These are phyloP conservation scores for Cinnamomum chago DNA, from an alignment of 164 flowering plant species.

Conservation along the genomic window DNA sequence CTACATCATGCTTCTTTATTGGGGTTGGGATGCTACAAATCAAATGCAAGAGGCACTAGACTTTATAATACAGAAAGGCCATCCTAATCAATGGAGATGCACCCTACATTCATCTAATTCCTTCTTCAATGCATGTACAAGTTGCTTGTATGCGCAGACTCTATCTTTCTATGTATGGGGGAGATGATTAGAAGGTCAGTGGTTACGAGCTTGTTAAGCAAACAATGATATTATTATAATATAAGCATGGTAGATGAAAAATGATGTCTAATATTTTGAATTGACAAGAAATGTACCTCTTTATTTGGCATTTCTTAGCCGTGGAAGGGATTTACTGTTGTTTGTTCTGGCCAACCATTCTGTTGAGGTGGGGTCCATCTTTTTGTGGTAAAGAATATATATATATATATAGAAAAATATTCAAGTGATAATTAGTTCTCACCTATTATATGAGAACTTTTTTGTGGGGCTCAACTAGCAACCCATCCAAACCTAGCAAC, in stretches of 20 bases:
- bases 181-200: conserved; percentile 14
- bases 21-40: neutral
- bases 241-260: neutral
- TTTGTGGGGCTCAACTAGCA: no score
- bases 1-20: neutral
- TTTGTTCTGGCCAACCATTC: no score
- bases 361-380: no score
- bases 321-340: no score
- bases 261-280: neutral
- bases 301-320: no score
- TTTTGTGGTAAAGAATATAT: no score
- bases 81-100: neutral
- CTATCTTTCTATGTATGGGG: conserved; percentile 5
- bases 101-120: neutral
- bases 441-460: no score
- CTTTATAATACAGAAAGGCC: no score
- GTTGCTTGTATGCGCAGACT: neutral
- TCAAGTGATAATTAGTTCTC: no score
- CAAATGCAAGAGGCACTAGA: neutral
- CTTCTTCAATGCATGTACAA: conserved; percentile 1
- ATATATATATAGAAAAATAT: no score
- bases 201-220: conserved; percentile 14
- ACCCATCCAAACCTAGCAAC: no score
- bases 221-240: conserved; percentile 6
- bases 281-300: neutral